A percentile compares a stretch with the other conserved stretches of the same genome.
phyloP scores from a whole-genome alignment of 1,284 basidiomycete genomes.

The Xerocomus nothofagi region DNA sequence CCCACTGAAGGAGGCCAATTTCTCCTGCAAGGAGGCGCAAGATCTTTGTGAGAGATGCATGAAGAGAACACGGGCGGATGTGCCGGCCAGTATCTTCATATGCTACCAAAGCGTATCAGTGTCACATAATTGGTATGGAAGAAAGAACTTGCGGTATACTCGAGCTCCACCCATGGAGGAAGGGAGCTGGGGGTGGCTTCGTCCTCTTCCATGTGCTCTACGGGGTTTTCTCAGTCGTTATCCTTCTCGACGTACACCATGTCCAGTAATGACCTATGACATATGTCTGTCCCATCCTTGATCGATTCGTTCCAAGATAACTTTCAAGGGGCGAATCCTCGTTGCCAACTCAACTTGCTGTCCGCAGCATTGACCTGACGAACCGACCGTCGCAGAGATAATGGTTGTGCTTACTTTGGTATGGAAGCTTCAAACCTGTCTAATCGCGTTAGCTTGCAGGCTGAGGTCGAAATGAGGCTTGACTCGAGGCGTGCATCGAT shows the following conservation, averaged over 20 bases:
- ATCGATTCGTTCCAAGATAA: neutral
- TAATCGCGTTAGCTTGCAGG: neutral
- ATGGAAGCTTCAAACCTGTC: neutral
- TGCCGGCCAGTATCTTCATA: conserved; percentile 79
- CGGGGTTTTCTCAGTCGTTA: conserved; percentile 8
- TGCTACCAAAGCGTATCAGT: conserved; percentile 49
- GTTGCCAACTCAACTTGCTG: neutral
- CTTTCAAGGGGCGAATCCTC: too few relatives aligned
- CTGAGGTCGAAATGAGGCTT: neutral
- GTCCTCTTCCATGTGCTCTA: conserved; percentile 96
- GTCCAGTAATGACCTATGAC: conserved; percentile 38
- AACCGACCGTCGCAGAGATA: neutral
- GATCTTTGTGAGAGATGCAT: conserved; percentile 80
- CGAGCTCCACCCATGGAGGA: conserved; percentile 89
- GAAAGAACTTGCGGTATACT: conserved; percentile 58
- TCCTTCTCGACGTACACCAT: neutral
- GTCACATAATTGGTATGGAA: too few relatives aligned
- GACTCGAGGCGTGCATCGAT: neutral
- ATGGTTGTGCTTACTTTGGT: neutral
- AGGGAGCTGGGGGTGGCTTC: conserved; percentile 68
- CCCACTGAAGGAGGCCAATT: conserved; percentile 36
- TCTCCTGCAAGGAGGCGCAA: conserved; percentile 52
- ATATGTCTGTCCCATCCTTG: conserved; percentile 34
- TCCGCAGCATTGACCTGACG: neutral
- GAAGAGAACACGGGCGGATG: conserved; percentile 70